phyloP scores from a whole-genome alignment of 164 flowering plant species.

The Stephania yunnanensis region DNA sequence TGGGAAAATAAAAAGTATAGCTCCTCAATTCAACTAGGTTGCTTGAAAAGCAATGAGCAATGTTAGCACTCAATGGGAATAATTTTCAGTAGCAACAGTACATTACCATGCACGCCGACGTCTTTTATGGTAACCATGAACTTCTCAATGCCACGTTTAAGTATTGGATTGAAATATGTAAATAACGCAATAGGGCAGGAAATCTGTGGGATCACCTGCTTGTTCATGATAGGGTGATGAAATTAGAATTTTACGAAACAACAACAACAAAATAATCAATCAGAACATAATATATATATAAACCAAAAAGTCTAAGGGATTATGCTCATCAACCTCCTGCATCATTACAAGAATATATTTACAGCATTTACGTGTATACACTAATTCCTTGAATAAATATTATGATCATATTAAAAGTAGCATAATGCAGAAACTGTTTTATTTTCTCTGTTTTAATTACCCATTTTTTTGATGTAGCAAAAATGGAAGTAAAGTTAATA shows the following conservation, averaged over 20 bases:
- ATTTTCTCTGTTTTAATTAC: neutral
- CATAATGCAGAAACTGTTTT: neutral
- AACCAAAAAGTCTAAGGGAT: neutral
- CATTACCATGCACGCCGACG: slow-evolving; percentile 69
- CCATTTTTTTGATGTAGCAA: neutral
- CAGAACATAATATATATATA: too few species aligned
- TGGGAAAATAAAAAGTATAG: neutral
- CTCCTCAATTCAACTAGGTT: neutral
- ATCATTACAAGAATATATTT: neutral
- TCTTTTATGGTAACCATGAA: slow-evolving; percentile 67
- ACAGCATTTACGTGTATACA: neutral
- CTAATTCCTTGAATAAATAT: neutral
- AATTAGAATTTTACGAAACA: slow-evolving; percentile 7
- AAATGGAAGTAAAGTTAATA: neutral
- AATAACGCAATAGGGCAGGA: slow-evolving; percentile 84
- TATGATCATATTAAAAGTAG: neutral
- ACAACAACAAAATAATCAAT: neutral
- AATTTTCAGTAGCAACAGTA: slow-evolving; percentile 5
- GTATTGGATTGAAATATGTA: slow-evolving; percentile 86
- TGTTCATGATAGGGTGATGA: slow-evolving; percentile 8
- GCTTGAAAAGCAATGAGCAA: neutral
- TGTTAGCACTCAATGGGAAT: neutral
- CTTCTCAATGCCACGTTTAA: slow-evolving; percentile 66
- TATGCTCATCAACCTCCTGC: neutral
- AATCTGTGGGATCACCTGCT: slow-evolving; percentile 75